Percentiles rank a stretch among this genome's conserved stretches.
Conservation (phyloP, 371 early-diverging fungal species). For the Mucor circinelloides region DNA sequence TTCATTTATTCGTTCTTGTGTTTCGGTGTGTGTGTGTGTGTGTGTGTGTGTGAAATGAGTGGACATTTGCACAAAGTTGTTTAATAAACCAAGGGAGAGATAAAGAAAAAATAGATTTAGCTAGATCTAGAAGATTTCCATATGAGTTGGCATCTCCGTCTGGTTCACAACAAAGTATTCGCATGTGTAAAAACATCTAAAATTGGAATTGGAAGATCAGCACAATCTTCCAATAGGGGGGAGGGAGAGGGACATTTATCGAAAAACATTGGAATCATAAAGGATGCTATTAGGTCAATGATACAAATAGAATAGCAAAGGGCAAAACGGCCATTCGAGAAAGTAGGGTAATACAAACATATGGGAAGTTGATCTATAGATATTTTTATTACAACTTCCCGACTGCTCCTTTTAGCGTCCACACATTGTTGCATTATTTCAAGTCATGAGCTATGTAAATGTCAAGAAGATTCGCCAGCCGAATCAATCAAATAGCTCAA, state of each 20-base stretch:
- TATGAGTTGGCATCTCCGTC: not conserved
- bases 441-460: not conserved
- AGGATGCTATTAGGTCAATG: too few species aligned
- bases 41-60: too few species aligned
- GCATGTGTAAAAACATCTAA: too few species aligned
- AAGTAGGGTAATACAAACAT: not conserved
- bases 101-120: not conserved
- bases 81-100: not conserved
- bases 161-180: not conserved
- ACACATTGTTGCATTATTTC: not conserved
- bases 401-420: not conserved
- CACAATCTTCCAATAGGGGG: not conserved
- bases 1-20: not conserved
- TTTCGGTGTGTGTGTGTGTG: too few species aligned
- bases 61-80: not conserved
- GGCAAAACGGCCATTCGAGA: not conserved
- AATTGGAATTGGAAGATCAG: too few species aligned
- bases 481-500: not conserved
- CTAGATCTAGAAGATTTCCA: not conserved
- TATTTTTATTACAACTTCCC: not conserved
- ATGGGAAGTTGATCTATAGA: not conserved
- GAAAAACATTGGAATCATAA: not conserved
- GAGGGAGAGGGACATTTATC: too few species aligned
- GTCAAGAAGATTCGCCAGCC: not conserved
- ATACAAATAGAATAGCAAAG: too few species aligned